Evolutionary conservation across 371 early-diverging fungal species (phyloP), one percentile per base, ranked within the genome.

Genomic region (Thermomucor indicae-seudaticae): DNA sequence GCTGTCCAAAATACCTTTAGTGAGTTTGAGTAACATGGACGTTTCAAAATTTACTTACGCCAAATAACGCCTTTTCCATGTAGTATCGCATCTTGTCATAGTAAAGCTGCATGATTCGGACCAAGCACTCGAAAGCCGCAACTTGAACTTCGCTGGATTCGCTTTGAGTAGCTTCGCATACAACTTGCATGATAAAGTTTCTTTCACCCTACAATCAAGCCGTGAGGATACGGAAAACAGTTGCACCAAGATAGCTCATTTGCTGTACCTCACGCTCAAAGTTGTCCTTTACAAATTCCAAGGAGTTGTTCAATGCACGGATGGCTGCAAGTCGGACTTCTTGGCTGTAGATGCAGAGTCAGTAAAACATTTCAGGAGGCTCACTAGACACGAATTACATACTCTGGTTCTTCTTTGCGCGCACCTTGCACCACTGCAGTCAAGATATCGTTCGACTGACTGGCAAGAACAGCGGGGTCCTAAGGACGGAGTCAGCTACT

Each of bases 171-270:
- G 92, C 92, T 62, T 93, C 95, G 64, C 96, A 98, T 10, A 98
- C 92, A 16, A 92, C 86, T 62, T 92, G 89, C 98, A 98, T 98
- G 46, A 97, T 93, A 53, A 88, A 91, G 72, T 96, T 93, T 53
- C 98, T 81, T 65, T 97, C 96, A 48, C 83, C 86, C 75, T 84
- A 22, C 14, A 39, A 40, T 32, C 17, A 31, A 28, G 22, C 17
- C 8, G 8, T 32, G 29, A 7, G 7, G 14, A 32, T 23, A 51
- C 30, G 24, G 23, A 40, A 24, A 27, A 53, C 28, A 42, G 30
- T 45, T n/a, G 19, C 39, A 4, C 35, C 31, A 16, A 11, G 19
- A 2, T 31, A 14, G 17, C 32, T 0, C 6, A 1, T 1, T 14
- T 5, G 4, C 29, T 32, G 52, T 60, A 78, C 74, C 65, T 90